Percentiles rank a stretch among this genome's conserved stretches.
Conservation (phyloP, 2,329 filamentous ascomycete genomes). For the Fusarium acutatum region DNA sequence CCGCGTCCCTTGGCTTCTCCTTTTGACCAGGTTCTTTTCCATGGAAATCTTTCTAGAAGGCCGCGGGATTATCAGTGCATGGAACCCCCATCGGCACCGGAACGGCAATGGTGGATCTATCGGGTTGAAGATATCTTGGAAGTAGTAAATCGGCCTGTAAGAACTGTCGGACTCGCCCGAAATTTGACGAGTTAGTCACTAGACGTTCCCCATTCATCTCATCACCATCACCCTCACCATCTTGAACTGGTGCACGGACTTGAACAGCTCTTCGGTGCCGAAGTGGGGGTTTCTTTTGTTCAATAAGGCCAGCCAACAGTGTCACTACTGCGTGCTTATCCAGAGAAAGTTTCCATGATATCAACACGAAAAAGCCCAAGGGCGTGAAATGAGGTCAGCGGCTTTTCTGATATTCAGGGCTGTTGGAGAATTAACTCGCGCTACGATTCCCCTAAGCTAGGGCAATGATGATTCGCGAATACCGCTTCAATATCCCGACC, state of each 20-base stretch:
- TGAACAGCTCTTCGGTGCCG: slow-evolving; percentile 34
- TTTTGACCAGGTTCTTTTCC: slow-evolving; percentile 7
- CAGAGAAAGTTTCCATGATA: background rate
- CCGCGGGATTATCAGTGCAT: slow-evolving; percentile 23
- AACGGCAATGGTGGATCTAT: slow-evolving; percentile 1
- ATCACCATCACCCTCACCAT: background rate
- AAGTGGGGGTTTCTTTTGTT: slow-evolving; percentile 8
- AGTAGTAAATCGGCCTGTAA: background rate
- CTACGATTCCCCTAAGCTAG: background rate
- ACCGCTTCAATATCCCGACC: slow-evolving; percentile 22
- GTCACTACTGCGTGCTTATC: background rate
- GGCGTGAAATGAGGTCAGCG: slow-evolving; percentile 16
- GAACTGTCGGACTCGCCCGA: slow-evolving; percentile 6
- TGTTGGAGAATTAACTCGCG: background rate
- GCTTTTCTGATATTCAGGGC: background rate
- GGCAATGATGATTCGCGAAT: background rate
- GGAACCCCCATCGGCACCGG: slow-evolving; percentile 32
- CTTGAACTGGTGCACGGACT: slow-evolving; percentile 7
- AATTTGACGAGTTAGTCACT: background rate
- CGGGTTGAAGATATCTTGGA: background rate
- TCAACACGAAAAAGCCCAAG: background rate
- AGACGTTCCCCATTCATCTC: slow-evolving; percentile 15
- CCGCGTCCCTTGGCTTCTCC: background rate
- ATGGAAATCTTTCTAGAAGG: slow-evolving; percentile 34
- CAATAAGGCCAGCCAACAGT: background rate